These are phyloP conservation scores for Cucurbita moschata DNA, from an alignment of 306 rosid genomes.

Conservation along the genomic window DNA sequence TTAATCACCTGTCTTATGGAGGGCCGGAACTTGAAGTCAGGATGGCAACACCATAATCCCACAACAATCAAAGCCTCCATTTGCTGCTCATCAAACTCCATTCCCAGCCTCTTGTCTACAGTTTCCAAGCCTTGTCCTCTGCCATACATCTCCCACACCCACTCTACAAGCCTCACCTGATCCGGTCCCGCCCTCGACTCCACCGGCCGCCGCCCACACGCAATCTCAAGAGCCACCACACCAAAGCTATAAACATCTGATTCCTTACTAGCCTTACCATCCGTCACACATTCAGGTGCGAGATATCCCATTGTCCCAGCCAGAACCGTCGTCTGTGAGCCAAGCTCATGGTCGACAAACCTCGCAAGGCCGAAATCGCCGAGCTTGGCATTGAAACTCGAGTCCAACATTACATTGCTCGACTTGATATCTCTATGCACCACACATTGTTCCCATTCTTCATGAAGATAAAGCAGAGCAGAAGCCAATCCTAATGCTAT, in stretches of 20 bases:
- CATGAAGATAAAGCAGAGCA: conserved; percentile 10
- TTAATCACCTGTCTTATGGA: conserved; percentile 11
- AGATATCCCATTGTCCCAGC: conserved; percentile 12
- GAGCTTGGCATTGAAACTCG: conserved; percentile 5
- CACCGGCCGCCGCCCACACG: background rate
- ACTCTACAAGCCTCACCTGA: conserved; percentile 2
- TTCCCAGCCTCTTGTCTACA: background rate
- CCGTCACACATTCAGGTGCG: conserved; percentile 6
- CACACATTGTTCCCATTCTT: conserved; percentile 12
- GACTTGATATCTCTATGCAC: conserved; percentile 15
- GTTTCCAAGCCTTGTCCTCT: background rate
- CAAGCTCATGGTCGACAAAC: conserved; percentile 12
- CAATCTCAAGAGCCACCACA: conserved; percentile 12
- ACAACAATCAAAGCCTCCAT: conserved; percentile 3
- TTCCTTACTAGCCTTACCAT: conserved; percentile 9
- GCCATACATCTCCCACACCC: conserved; percentile 12
- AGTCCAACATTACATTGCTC: conserved; percentile 13
- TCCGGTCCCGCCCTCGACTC: background rate
- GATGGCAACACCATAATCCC: conserved; percentile 12
- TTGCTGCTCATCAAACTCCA: background rate
- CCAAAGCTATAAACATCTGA: conserved; percentile 14
- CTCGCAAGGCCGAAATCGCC: conserved; percentile 11
- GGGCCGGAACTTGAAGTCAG: conserved; percentile 5
- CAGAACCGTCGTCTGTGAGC: background rate
- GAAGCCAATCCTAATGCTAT: conserved; percentile 8